Percentiles rank a stretch among this genome's conserved stretches.
Evolutionary conservation across 164 flowering plant genomes (phyloP).

Genomic region (Annona cherimola): DNA sequence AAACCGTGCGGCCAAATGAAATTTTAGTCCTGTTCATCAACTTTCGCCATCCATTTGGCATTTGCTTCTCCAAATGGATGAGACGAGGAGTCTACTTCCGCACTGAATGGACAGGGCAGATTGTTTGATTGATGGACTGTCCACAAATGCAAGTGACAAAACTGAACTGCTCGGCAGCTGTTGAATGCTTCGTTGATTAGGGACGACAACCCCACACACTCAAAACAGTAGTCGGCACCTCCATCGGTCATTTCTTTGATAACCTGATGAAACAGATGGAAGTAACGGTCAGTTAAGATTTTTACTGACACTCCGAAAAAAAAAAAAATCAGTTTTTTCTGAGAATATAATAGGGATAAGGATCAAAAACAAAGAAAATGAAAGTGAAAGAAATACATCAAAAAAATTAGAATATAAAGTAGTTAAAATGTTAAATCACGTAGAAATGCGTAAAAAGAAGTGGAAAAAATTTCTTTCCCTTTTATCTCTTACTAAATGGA

Average conservation of each 20-base stretch:
- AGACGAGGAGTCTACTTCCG: neutral
- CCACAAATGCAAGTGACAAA: no score
- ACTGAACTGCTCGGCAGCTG: slow-evolving; percentile 32
- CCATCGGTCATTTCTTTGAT: slow-evolving; percentile 62
- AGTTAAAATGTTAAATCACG: no score
- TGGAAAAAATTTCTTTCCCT: no score
- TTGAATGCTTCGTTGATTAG: slow-evolving; percentile 51
- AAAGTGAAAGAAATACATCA: no score
- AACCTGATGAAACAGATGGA: slow-evolving; percentile 38
- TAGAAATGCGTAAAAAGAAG: no score
- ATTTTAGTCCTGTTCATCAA: neutral
- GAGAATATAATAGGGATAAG: no score
- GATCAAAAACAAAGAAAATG: no score
- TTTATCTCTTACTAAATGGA: no score
- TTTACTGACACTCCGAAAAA: no score
- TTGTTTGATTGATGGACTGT: neutral
- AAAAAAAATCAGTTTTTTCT: no score
- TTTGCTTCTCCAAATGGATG: neutral
- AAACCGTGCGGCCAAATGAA: no score
- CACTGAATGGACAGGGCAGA: neutral
- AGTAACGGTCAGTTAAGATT: neutral
- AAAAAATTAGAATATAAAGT: no score
- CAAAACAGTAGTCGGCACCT: slow-evolving; percentile 79
- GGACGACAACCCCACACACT: slow-evolving; percentile 65
- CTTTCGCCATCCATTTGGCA: neutral